Evolutionary conservation across 495 filamentous ascomycete species (phyloP).

Genomic region (Chlorociboria aeruginascens): DNA sequence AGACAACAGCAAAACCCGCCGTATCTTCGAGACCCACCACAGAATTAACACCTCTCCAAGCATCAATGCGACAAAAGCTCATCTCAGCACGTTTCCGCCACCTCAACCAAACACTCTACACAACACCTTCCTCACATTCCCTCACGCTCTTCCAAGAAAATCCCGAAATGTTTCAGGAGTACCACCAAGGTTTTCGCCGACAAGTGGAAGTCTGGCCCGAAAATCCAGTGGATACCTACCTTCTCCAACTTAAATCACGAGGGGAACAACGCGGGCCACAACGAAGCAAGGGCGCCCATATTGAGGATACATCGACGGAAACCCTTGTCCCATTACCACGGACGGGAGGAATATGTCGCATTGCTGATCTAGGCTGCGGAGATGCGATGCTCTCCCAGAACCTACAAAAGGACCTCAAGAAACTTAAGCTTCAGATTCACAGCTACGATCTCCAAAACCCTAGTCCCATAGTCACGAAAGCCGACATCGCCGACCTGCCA

Average conservation of each 20-base stretch:
- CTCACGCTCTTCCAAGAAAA: constrained; percentile 65
- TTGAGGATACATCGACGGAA: neutral
- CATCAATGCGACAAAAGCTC: constrained; percentile 85
- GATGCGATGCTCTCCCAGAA: constrained; percentile 57
- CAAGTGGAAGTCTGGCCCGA: constrained; percentile 94
- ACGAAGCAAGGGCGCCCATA: neutral
- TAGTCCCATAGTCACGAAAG: constrained; percentile 61
- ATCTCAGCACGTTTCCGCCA: constrained; percentile 91
- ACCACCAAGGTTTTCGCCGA: constrained; percentile 86
- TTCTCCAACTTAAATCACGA: constrained; percentile 39
- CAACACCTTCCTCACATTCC: constrained; percentile 68
- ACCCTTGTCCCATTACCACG: constrained; percentile 27
- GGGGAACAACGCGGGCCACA: constrained; percentile 14
- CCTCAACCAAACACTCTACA: constrained; percentile 93
- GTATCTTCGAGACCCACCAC: constrained; percentile 15
- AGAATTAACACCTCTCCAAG: constrained; percentile 77
- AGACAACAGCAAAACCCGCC: neutral
- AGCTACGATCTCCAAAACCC: constrained; percentile 49
- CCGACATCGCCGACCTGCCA: constrained; percentile 78
- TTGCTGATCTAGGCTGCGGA: constrained; percentile 79
- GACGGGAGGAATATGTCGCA: constrained; percentile 51
- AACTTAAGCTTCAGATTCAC: constrained; percentile 54
- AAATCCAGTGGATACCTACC: constrained; percentile 82
- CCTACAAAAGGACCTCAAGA: constrained; percentile 34
- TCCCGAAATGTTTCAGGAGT: constrained; percentile 86